Evolutionary conservation across 345 rosid species (phyloP), one percentile per base, ranked within the genome.

Genomic region (Isatis tinctoria): DNA sequence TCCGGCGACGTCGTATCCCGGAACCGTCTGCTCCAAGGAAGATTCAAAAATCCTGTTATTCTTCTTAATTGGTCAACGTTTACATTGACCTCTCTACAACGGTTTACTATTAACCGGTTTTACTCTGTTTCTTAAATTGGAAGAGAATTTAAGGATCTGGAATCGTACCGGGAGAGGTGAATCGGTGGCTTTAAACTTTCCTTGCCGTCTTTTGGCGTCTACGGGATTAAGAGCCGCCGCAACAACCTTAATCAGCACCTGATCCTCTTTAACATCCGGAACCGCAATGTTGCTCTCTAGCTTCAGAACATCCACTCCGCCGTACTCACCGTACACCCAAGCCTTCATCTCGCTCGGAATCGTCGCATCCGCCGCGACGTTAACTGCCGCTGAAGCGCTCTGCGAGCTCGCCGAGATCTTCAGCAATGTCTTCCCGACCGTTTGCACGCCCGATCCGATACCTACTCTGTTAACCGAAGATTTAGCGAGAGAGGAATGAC

Each of bases 151-250:
- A n/a, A n/a, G n/a, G n/a, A n/a, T n/a, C 24, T 22, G 24, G 24
- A 22, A 22, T 22, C 24, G 1, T 22, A 22, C 24, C 83, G 96
- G 95, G 28, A 91, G 95, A 74, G 86, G 90, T 57, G 91, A 91
- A 82, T 93, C 98, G 1, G 97, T 88, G 74, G 97, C 90, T 86
- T 94, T 90, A 77, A 94, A 94, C 61, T 91, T 94, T n/a, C 97
- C 96, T 83, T 84, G 91, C 65, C 93, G 83, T 69, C 97, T 75
- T 73, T 91, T 91, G 8, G 77, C 87, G 69, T 94, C 98, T 56
- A 94, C 98, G 26, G 96, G 98, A 72, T 94, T 94, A 67, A 94
- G 93, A 61, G 88, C 98, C 33, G 93, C 96, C 67, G 97, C 95
- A 61, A 73, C 78, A 48, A 94, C 98, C 77, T 90, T 94, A 10